phyloP scores from a whole-genome alignment of 140 eudicot species.

The Oenanthe javanica region DNA sequence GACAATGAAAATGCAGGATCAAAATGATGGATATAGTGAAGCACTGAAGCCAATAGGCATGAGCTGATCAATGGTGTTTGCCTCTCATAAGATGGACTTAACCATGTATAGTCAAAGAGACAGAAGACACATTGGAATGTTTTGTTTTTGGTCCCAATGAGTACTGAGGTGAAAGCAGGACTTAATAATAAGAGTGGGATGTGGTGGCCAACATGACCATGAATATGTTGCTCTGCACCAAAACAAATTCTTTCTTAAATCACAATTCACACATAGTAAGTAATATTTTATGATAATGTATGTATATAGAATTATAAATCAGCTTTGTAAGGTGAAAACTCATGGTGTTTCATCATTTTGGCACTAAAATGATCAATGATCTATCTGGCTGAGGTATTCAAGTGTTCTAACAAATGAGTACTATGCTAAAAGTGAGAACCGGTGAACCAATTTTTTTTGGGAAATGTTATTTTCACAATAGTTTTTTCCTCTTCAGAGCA shows the following conservation, averaged over 20 bases:
- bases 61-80: background rate
- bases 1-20: background rate
- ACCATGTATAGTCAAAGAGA: conserved; percentile 11
- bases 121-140: conserved; percentile 12
- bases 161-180: conserved; percentile 10
- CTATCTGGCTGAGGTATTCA: background rate
- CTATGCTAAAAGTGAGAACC: background rate
- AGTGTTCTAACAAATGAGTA: background rate
- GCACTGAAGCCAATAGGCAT: conserved; percentile 6
- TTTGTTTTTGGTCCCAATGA: conserved; percentile 16
- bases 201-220: conserved; percentile 13
- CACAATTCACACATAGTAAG: background rate
- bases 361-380: background rate
- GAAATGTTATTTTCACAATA: too few relatives aligned
- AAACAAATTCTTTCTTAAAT: conserved; percentile 6
- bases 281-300: background rate
- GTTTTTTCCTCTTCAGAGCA: too few relatives aligned
- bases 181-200: conserved; percentile 9
- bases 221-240: conserved; percentile 16
- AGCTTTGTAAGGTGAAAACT: background rate
- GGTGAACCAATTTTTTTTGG: background rate
- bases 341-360: conserved; percentile 7
- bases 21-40: background rate
- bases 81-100: background rate
- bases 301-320: background rate